Conservation (phyloP, 345 rosid genomes). For the Crucihimalaya himalaica region DNA sequence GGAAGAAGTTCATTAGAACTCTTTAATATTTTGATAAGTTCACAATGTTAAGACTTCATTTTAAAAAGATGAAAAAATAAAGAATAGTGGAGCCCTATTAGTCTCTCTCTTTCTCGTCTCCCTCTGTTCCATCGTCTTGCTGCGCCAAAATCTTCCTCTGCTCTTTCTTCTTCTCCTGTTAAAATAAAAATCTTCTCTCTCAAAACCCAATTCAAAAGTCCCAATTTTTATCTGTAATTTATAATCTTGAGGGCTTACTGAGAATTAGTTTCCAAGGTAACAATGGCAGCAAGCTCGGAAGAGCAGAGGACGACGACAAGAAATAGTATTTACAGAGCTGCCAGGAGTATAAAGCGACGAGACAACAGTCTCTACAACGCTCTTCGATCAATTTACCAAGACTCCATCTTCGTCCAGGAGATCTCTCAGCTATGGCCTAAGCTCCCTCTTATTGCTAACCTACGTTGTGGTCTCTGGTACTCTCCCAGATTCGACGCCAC, state of each 20-base stretch:
- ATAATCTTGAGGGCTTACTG: too few relatives aligned
- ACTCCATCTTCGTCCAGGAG: constrained; percentile 81
- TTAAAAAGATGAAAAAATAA: too few relatives aligned
- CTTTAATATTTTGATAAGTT: too few relatives aligned
- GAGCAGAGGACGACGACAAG: constrained; percentile 41
- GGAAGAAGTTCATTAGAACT: neutral
- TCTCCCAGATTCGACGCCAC: constrained; percentile 58
- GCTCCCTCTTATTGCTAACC: constrained; percentile 79
- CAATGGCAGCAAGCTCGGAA: constrained; percentile 1
- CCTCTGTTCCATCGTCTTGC: too few relatives aligned
- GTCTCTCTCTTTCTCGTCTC: too few relatives aligned
- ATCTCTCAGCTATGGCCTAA: constrained; percentile 83
- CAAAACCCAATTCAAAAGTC: too few relatives aligned
- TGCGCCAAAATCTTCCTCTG: too few relatives aligned
- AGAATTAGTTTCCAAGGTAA: too few relatives aligned
- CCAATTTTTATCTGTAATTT: too few relatives aligned
- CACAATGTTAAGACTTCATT: neutral
- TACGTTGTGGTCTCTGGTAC: constrained; percentile 99
- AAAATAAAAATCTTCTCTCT: too few relatives aligned
- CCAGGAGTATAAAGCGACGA: constrained; percentile 67
- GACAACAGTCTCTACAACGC: constrained; percentile 82
- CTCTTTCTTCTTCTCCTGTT: too few relatives aligned
- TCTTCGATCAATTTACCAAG: constrained; percentile 76
- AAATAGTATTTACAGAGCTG: constrained; percentile 83
- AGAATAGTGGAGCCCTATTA: too few relatives aligned